A percentile compares a stretch with the other conserved stretches of the same genome.
phyloP scores from a whole-genome alignment of 169 alveolate genomes.

The Cryptosporidium baileyi region DNA sequence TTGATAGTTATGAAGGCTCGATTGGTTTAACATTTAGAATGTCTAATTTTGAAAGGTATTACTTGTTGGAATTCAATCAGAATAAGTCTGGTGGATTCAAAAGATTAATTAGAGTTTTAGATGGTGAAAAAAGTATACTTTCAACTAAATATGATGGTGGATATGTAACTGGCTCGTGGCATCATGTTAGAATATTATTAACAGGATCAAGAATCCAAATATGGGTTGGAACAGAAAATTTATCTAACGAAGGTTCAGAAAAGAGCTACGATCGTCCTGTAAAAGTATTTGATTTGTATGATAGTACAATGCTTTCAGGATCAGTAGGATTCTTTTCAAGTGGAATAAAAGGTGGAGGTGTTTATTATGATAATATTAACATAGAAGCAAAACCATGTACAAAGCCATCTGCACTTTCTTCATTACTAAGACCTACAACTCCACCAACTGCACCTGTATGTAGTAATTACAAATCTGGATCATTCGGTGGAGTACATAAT shows the following conservation, averaged over 20 bases:
- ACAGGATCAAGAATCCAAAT: conserved; percentile 55
- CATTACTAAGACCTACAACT: conserved; percentile 29
- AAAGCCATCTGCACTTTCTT: conserved; percentile 9
- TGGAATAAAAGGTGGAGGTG: conserved; percentile 65
- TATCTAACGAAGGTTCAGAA: background rate
- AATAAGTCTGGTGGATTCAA: conserved; percentile 80
- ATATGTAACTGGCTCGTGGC: conserved; percentile 78
- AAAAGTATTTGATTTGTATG: conserved; percentile 59
- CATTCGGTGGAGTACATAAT: conserved; percentile 63
- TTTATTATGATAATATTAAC: conserved; percentile 46
- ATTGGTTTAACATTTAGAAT: conserved; percentile 80
- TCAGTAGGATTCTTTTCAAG: conserved; percentile 63
- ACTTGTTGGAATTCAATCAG: conserved; percentile 78
- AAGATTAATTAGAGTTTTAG: conserved; percentile 81
- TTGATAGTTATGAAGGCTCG: conserved; percentile 78
- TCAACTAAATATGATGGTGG: conserved; percentile 81
- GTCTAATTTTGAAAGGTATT: conserved; percentile 78
- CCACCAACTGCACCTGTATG: conserved; percentile 70
- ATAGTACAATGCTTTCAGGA: conserved; percentile 35
- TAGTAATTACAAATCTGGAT: conserved; percentile 66
- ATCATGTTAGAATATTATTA: conserved; percentile 75
- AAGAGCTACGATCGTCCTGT: conserved; percentile 25
- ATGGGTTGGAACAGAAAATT: conserved; percentile 47
- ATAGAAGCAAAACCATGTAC: conserved; percentile 64
- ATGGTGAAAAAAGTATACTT: conserved; percentile 83